A percentile compares a stretch with the other conserved stretches of the same genome.
These are phyloP conservation scores for Taphrina flavorubra DNA, from an alignment of 1,139 yeast genomes.

Conservation along the genomic window DNA sequence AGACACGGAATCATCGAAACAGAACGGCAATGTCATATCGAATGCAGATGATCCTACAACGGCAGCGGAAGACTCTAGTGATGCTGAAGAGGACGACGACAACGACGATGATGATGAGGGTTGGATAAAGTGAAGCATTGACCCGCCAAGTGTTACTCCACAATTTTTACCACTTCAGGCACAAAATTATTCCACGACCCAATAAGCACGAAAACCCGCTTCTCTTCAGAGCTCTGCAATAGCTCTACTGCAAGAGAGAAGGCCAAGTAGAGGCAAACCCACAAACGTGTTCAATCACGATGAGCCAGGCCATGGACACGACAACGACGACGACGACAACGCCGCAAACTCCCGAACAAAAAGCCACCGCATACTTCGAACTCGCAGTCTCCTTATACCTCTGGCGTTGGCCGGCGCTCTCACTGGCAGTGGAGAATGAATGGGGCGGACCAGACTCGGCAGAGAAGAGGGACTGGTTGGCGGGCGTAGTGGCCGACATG, in stretches of 20 bases:
- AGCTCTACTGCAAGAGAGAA: no score
- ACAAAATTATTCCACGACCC: not conserved
- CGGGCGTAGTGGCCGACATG: conserved; percentile 79
- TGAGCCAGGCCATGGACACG: conserved; percentile 8
- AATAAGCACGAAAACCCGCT: not conserved
- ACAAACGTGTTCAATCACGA: not conserved
- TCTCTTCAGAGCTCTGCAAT: no score
- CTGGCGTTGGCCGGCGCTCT: conserved; percentile 75
- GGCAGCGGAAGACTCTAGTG: not conserved
- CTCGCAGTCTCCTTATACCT: conserved; percentile 35
- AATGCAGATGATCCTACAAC: not conserved
- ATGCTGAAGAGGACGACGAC: conserved; percentile 3
- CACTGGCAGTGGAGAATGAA: conserved; percentile 87
- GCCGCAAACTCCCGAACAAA: conserved; percentile 11
- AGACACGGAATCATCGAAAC: not conserved
- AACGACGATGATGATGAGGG: conserved; percentile 23
- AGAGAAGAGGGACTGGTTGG: conserved; percentile 94
- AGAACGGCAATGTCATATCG: not conserved
- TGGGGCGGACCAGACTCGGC: conserved; percentile 96
- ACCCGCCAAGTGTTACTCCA: not conserved
- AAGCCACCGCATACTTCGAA: conserved; percentile 35
- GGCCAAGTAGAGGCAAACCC: no score
- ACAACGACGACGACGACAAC: conserved; percentile 13
- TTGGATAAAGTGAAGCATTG: conserved; percentile 7
- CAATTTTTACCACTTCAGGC: conserved; percentile 9